These are phyloP conservation scores for Sonneratia caseolaris DNA, from an alignment of 345 rosid genomes.

Conservation along the genomic window DNA sequence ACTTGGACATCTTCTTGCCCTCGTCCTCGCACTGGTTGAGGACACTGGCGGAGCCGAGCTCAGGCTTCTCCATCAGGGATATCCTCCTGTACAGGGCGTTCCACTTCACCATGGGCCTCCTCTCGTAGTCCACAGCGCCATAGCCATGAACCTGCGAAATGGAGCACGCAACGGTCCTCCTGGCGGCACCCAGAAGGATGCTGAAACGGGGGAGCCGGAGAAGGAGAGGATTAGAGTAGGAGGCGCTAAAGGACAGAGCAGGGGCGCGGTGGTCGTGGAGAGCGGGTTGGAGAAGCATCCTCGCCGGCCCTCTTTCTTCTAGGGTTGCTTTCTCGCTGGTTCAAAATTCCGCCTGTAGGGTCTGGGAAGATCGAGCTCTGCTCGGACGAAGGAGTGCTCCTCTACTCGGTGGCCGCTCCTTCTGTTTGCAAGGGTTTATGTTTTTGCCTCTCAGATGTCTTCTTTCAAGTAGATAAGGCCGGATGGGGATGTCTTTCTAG, in stretches of 20 bases:
- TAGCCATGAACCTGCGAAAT: constrained; percentile 59
- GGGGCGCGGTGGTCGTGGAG: constrained; percentile 29
- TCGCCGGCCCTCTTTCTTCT: not conserved
- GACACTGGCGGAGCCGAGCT: constrained; percentile 55
- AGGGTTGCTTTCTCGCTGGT: not conserved
- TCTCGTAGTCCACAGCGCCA: constrained; percentile 66
- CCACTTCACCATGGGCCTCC: constrained; percentile 72
- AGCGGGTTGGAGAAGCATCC: constrained; percentile 46
- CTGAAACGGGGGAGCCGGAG: constrained; percentile 14
- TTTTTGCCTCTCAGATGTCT: too few relatives aligned
- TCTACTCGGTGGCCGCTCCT: too few relatives aligned
- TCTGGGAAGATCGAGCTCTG: too few relatives aligned
- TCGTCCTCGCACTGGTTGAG: constrained; percentile 63
- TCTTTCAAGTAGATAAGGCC: too few relatives aligned
- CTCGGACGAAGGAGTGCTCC: too few relatives aligned
- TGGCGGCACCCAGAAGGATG: constrained; percentile 10
- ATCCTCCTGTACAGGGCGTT: constrained; percentile 63
- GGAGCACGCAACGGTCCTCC: constrained; percentile 33
- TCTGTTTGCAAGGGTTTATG: too few relatives aligned
- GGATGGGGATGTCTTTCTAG: too few relatives aligned
- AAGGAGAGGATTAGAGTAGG: constrained; percentile 29
- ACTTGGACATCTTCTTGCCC: constrained; percentile 58
- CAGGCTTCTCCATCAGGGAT: constrained; percentile 67
- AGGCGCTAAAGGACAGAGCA: constrained; percentile 32
- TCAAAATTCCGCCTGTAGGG: too few relatives aligned